A percentile compares a stretch with the other conserved stretches of the same genome.
Evolutionary conservation across 148 eudicot genomes (phyloP).

Genomic region (Camellia japonica): DNA sequence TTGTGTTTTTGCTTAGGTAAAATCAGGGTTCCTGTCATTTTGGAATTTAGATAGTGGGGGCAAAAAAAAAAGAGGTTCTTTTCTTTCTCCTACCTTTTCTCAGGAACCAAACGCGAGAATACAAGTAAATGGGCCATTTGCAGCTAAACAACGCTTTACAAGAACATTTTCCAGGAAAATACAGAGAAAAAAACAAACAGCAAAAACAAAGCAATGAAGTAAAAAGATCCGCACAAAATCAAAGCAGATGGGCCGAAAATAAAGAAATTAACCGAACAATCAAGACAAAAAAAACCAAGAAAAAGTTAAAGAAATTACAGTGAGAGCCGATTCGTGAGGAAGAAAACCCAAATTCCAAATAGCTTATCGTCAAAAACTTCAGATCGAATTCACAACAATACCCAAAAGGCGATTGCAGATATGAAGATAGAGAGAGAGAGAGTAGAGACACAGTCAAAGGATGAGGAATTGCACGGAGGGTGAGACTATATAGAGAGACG

Average conservation of each 20-base stretch:
- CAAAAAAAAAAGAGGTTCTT: background rate
- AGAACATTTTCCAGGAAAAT: background rate
- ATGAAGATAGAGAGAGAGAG: conserved; percentile 4
- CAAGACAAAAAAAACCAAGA: background rate
- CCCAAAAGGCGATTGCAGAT: background rate
- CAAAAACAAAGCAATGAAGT: background rate
- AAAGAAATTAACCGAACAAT: background rate
- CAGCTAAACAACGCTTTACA: background rate
- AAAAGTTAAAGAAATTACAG: conserved; percentile 11
- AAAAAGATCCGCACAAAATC: background rate
- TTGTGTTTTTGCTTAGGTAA: background rate
- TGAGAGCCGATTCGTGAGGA: background rate
- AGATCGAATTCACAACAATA: conserved; percentile 19
- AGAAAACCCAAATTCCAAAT: background rate
- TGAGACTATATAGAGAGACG: conserved; percentile 30
- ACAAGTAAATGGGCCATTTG: background rate
- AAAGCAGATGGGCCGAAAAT: no score
- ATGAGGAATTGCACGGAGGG: conserved; percentile 14
- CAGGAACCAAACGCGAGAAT: background rate
- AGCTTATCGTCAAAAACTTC: background rate
- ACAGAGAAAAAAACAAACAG: background rate
- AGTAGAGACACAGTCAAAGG: background rate
- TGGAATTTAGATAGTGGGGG: background rate
- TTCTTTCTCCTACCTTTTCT: background rate
- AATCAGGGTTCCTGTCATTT: background rate